These are phyloP conservation scores for Lagenidium sp. DNA, from an alignment of 352 stramenopile species.

Conservation along the genomic window DNA sequence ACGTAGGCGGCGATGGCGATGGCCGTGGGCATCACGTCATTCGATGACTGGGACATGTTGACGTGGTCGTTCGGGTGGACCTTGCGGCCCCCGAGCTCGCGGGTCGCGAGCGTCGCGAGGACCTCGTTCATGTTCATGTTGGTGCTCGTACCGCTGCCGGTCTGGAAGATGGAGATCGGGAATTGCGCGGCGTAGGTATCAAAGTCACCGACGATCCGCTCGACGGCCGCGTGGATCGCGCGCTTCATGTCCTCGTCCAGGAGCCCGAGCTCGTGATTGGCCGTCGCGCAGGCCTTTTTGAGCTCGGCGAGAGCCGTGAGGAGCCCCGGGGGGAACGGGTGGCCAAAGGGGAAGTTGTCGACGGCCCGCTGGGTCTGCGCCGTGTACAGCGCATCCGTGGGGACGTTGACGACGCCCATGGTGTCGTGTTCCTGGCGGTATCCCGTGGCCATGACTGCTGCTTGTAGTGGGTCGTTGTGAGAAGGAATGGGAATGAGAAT, in stretches of 20 bases:
- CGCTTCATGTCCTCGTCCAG: slow-evolving; percentile 22
- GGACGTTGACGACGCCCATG: slow-evolving; percentile 45
- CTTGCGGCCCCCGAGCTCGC: slow-evolving; percentile 52
- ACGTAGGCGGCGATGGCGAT: slow-evolving; percentile 42
- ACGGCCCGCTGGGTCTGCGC: slow-evolving; percentile 43
- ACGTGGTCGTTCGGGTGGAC: slow-evolving; percentile 80
- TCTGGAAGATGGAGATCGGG: slow-evolving; percentile 79
- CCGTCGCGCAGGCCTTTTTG: slow-evolving; percentile 34
- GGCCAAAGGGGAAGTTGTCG: slow-evolving; percentile 41
- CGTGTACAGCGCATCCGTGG: slow-evolving; percentile 31
- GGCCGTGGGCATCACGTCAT: slow-evolving; percentile 50
- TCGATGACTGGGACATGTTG: slow-evolving; percentile 67
- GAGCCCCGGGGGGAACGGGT: slow-evolving; percentile 29
- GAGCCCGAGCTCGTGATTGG: slow-evolving; percentile 31
- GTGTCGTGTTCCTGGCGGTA: slow-evolving; percentile 45
- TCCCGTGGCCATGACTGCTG: neutral
- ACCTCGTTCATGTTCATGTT: slow-evolving; percentile 99
- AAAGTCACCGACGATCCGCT: slow-evolving; percentile 25
- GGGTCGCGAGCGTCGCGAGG: slow-evolving; percentile 81
- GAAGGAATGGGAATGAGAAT: no score
- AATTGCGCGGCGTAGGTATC: slow-evolving; percentile 26
- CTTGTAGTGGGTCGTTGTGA: neutral
- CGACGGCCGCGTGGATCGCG: slow-evolving; percentile 24
- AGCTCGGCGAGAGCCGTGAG: slow-evolving; percentile 33
- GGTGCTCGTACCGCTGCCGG: slow-evolving; percentile 92